These are phyloP conservation scores for Parietichytrium sp. DNA, from an alignment of 108 stramenopile genomes.

Conservation along the genomic window DNA sequence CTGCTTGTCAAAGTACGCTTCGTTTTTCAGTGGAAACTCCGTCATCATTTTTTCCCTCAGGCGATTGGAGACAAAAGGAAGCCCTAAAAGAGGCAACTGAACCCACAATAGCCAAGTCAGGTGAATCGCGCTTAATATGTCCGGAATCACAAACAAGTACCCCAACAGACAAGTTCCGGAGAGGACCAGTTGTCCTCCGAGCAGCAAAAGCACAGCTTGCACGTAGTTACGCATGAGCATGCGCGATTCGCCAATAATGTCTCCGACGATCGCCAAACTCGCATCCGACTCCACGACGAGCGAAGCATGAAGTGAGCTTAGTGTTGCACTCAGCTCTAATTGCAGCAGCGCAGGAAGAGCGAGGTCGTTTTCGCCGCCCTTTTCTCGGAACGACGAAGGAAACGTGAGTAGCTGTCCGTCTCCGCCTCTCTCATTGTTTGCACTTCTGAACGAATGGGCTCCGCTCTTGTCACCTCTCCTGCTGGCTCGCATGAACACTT, in stretches of 20 bases:
- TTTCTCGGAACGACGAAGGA: no score
- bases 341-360: not conserved
- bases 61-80: not conserved
- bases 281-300: conserved; percentile 18
- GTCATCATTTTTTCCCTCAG: not conserved
- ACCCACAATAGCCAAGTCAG: conserved; percentile 9
- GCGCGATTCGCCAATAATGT: conserved; percentile 9
- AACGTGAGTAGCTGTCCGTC: no score
- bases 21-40: not conserved
- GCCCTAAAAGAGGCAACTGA: conserved; percentile 5
- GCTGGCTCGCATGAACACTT: not conserved
- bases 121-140: not conserved
- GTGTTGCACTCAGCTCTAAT: not conserved
- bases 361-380: not conserved
- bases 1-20: not conserved
- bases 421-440: not conserved
- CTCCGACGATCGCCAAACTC: conserved; percentile 16
- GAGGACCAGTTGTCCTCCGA: not conserved
- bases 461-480: no score
- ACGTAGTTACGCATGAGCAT: conserved; percentile 9
- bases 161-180: not conserved
- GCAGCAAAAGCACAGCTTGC: not conserved
- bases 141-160: not conserved
- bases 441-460: not conserved
- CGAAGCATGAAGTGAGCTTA: conserved; percentile 4